Conservation (phyloP, 805 yeast genomes). For the Myxozyma nipponensis region DNA sequence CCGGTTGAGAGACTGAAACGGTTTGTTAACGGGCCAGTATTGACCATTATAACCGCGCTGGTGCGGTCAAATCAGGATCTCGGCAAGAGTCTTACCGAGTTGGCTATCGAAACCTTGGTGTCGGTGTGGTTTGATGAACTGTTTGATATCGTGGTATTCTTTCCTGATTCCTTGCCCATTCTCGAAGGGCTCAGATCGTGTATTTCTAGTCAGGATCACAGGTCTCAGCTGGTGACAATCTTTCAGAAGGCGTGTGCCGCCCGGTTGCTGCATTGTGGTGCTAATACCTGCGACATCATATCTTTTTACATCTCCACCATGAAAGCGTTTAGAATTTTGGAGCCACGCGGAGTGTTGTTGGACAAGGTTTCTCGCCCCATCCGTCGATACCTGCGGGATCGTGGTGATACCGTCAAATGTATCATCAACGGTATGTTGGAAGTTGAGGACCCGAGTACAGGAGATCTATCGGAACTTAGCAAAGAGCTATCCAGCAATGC, state of each 20-base stretch:
- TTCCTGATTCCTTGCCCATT: constrained; percentile 52
- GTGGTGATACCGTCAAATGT: constrained; percentile 67
- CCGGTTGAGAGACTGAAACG: constrained; percentile 7
- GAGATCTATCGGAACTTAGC: constrained; percentile 52
- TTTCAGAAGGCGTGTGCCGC: constrained; percentile 46
- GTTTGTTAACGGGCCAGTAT: constrained; percentile 9
- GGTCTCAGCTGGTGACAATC: constrained; percentile 49
- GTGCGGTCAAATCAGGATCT: constrained; percentile 6
- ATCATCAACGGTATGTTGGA: constrained; percentile 69
- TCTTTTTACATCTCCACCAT: constrained; percentile 67
- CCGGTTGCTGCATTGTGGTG: constrained; percentile 70
- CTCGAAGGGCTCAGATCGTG: constrained; percentile 56
- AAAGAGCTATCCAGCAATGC: constrained; percentile 21
- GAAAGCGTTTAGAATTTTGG: constrained; percentile 67
- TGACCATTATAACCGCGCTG: constrained; percentile 1
- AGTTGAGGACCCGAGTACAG: constrained; percentile 45
- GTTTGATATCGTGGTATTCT: constrained; percentile 52
- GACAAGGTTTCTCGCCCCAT: constrained; percentile 78
- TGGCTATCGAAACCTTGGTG: constrained; percentile 16
- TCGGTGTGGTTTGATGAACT: constrained; percentile 46
- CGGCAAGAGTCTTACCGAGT: constrained; percentile 8
- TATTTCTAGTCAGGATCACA: constrained; percentile 46
- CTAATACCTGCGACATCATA: constrained; percentile 70
- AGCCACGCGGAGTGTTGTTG: constrained; percentile 78
- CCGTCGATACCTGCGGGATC: constrained; percentile 61